Evolutionary conservation across 2,329 filamentous ascomycete genomes (phyloP), one percentile per base, ranked within the genome.

Genomic region (Fusarium chuoi): DNA sequence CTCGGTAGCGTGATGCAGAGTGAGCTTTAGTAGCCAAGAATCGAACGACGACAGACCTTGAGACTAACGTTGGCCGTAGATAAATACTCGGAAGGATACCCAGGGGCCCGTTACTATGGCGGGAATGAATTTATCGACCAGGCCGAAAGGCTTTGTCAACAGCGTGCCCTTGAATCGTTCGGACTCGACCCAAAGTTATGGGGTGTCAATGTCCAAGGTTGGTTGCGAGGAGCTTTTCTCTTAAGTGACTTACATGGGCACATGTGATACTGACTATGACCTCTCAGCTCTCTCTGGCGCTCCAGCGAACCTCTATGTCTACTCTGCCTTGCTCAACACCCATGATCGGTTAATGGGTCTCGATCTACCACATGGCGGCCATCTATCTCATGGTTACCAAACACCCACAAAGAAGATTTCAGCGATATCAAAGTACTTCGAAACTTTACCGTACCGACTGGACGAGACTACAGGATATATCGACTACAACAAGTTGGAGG

Each of bases 51-150:
- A 45, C 56, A 56, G 36, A 28, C 15, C 7, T 22, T 26, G 24
- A 38, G 24, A 24, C 62, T 69, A 60, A 71, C 26, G 15, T 38
- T 12, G 30, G 28, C n/a, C 22, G 24, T 79, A 93, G 94, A 98
- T 85, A 98, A 99, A 84, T 99, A 99, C 86, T 98, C 96, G 1
- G 96, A 99, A 84, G 96, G 96, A 58, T 99, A 99, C 79, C 96
- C 96, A 38, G 96, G 96, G 64, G 96, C 96, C 70, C 89, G 96
- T 81, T 98, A 98, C 86, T 98, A 98, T 81, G 96, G 96, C 61
- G 96, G 96, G 74, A 98, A 98, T 83, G 93, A 98, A 84, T 95
- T 95, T 83, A 98, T 98, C 79, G 96, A 98, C 80, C 90, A 94
- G 79, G 90, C 96, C 11, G 96, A 98, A 86, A 87, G 92, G 52